Evolutionary conservation across 495 filamentous ascomycete species (phyloP), one percentile per base, ranked within the genome.

Genomic region (Hypoxylon lienhwacheense): DNA sequence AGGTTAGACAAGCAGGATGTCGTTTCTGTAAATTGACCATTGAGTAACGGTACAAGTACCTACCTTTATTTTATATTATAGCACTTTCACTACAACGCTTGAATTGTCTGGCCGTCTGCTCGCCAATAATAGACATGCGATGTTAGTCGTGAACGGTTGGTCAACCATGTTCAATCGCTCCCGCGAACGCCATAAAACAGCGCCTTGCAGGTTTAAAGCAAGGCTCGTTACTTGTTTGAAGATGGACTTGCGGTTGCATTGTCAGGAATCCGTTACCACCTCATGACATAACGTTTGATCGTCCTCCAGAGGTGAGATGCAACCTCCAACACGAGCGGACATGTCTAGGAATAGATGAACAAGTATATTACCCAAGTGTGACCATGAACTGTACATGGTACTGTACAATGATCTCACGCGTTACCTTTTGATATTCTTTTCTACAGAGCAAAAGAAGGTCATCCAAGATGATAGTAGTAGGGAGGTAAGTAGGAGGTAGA

Each of bases 281-380:
- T 16, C 41, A 45, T 46, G 41, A 40, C 25, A 63, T 63, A 54
- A 59, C 43, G 59, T 59, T 63, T 16, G 47, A 54, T 47, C 19
- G 25, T 39, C 49, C 28, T 47, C 53, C 22, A 46, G 43, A 57
- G 44, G 47, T 43, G 39, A 58, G 49, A 62, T 57, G 53, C 42
- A 62, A 62, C 47, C 59, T 34, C 55, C 53, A 34, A 53, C 58
- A 33, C 31, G 42, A 49, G 31, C 15, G 53, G 39, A 49, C 26
- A 31, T 39, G 47, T 53, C 39, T 41, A 17, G 26, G 33, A 52
- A 57, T 57, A 57, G n/a, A 57, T 48, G 31, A 51, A 55, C 20
- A 55, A 50, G 12, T 16, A 7, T 35, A 46, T 47, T 48, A 21
- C 42, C 24, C 45, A 24, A 33, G 48, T 48, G 39, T 39, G 37